A percentile compares a stretch with the other conserved stretches of the same genome.
Conservation (phyloP, 495 filamentous ascomycete genomes). For the Penicillium coprophilum region DNA sequence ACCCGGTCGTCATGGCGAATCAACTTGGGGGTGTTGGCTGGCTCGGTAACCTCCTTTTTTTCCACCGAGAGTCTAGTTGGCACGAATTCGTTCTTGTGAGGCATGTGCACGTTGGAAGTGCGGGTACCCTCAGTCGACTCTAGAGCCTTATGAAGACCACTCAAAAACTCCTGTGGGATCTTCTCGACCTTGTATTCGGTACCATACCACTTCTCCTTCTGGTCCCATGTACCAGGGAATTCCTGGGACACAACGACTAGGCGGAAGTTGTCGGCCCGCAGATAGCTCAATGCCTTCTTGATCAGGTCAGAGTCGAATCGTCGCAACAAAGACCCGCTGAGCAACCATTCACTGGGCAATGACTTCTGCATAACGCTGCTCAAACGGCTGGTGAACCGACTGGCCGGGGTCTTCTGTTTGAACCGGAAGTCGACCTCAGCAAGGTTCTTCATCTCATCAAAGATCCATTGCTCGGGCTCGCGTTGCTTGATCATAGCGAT, state of each 20-base stretch:
- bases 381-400: constrained; percentile 79
- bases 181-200: constrained; percentile 88
- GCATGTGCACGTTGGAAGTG: constrained; percentile 74
- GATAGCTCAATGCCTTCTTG: constrained; percentile 67
- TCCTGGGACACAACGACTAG: constrained; percentile 78
- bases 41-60: constrained; percentile 80
- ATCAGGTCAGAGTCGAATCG: constrained; percentile 78
- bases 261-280: constrained; percentile 88
- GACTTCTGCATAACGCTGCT: constrained; percentile 88
- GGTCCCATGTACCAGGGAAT: constrained; percentile 78
- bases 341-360: constrained; percentile 77
- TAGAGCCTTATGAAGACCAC: constrained; percentile 63
- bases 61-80: constrained; percentile 92
- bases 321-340: constrained; percentile 73
- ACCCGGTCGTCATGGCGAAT: constrained; percentile 82
- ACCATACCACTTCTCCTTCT: constrained; percentile 96
- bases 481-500: constrained; percentile 80
- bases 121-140: constrained; percentile 56
- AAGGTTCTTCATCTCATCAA: constrained; percentile 85
- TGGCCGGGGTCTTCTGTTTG: constrained; percentile 87
- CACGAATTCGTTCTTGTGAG: constrained; percentile 94
- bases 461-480: constrained; percentile 87
- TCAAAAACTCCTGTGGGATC: constrained; percentile 74
- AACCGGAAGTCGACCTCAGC: constrained; percentile 92
- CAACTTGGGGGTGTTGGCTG: constrained; percentile 72